Evolutionary conservation across 768 basidiomycete species (phyloP).

Genomic region (Exidia glandulosa): DNA sequence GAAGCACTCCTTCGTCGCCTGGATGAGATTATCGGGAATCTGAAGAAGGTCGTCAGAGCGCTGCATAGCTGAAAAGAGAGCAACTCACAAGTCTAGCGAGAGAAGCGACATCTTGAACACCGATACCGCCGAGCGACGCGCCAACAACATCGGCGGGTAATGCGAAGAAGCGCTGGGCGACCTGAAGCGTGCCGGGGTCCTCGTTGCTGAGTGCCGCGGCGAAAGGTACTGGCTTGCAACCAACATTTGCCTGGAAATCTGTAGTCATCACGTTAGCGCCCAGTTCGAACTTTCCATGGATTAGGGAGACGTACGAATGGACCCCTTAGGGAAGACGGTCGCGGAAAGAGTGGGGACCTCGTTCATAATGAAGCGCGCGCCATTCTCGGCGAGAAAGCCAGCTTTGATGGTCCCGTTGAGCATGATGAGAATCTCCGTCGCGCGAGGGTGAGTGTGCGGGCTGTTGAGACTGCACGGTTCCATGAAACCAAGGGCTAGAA

Average conservation of each 20-base stretch:
- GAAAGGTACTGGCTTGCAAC: conserved; percentile 17
- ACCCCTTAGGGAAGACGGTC: conserved; percentile 16
- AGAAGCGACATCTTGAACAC: conserved; percentile 16
- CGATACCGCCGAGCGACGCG: conserved; percentile 18
- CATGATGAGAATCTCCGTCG: background rate
- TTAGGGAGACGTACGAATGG: conserved; percentile 8
- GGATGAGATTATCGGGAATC: conserved; percentile 20
- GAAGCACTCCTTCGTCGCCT: background rate
- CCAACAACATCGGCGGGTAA: conserved; percentile 20
- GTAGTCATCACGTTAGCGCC: too few relatives aligned
- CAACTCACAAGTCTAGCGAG: conserved; percentile 7
- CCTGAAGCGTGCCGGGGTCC: conserved; percentile 15
- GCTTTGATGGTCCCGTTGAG: background rate
- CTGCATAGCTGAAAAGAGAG: background rate
- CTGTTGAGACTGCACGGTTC: background rate
- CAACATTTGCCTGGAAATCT: conserved; percentile 18
- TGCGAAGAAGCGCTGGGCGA: conserved; percentile 20
- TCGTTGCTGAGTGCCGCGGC: conserved; percentile 19
- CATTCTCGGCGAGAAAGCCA: background rate
- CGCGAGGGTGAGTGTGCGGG: background rate
- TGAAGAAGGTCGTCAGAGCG: background rate
- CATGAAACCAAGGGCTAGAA: background rate
- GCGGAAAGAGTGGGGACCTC: conserved; percentile 12
- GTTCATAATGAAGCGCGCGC: conserved; percentile 16
- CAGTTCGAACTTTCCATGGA: background rate